phyloP scores from a whole-genome alignment of 1,284 basidiomycete species.

The Kalmanozyma brasiliensis region DNA sequence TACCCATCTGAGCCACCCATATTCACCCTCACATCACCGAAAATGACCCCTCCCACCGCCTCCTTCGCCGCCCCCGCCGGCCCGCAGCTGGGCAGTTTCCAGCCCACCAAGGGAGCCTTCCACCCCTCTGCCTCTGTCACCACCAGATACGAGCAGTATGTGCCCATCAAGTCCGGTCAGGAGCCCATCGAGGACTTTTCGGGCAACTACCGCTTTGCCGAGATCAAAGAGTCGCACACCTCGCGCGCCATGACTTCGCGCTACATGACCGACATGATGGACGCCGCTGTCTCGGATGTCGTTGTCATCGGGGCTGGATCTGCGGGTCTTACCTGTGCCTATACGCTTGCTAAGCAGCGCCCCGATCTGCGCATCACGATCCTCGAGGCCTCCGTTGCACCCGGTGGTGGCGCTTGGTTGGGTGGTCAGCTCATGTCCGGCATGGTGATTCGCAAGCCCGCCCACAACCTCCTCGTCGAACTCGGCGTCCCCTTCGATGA shows the following conservation, averaged over 20 bases:
- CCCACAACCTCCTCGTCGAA: constrained; percentile 78
- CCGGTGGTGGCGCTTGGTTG: constrained; percentile 71
- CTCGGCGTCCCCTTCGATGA: constrained; percentile 83
- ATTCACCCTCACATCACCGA: constrained; percentile 3
- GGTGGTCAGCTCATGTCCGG: constrained; percentile 83
- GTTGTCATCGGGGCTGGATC: constrained; percentile 83
- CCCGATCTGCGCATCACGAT: constrained; percentile 84
- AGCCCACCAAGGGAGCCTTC: constrained; percentile 31
- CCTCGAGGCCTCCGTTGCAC: constrained; percentile 82
- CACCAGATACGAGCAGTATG: constrained; percentile 41
- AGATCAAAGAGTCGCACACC: constrained; percentile 65
- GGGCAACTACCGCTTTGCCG: constrained; percentile 62
- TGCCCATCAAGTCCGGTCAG: constrained; percentile 55
- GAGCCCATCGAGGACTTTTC: constrained; percentile 63
- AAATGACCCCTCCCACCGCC: constrained; percentile 57
- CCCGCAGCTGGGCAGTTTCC: constrained; percentile 11
- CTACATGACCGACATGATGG: constrained; percentile 64
- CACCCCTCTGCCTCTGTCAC: constrained; percentile 6
- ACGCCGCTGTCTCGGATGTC: constrained; percentile 76
- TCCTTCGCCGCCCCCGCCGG: constrained; percentile 27
- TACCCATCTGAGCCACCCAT: too few relatives aligned
- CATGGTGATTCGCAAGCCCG: constrained; percentile 85
- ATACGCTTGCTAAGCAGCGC: constrained; percentile 74
- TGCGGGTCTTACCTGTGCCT: constrained; percentile 82
- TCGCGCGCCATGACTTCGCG: constrained; percentile 62